These are phyloP conservation scores for Phtheirospermum japonicum DNA, from an alignment of 257 asterid genomes.

Conservation along the genomic window DNA sequence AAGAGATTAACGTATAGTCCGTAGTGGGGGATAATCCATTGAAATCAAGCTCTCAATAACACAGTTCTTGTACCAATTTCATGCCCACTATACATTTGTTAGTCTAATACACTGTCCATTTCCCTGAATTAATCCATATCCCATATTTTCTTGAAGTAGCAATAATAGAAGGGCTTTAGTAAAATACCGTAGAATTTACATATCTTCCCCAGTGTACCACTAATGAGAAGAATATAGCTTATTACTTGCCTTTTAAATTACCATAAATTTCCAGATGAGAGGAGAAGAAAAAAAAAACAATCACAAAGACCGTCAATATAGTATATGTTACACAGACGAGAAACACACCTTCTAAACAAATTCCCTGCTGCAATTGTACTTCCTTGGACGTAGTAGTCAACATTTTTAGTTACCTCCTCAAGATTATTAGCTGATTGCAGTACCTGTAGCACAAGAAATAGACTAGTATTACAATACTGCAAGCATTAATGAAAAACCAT, in stretches of 20 bases:
- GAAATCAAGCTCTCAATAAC: neutral
- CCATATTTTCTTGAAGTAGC: constrained; percentile 14
- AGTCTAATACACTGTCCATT: no score
- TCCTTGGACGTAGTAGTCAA: constrained; percentile 91
- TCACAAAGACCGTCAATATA: constrained; percentile 16
- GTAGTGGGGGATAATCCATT: neutral
- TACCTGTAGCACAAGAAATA: no score
- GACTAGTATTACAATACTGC: no score
- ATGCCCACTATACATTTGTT: neutral
- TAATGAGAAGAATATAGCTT: constrained; percentile 13
- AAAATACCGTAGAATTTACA: neutral
- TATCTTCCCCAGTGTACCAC: neutral
- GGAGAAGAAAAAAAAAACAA: constrained; percentile 16
- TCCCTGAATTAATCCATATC: neutral
- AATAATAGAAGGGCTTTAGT: neutral
- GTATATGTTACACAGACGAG: constrained; percentile 24
- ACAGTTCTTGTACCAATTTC: constrained; percentile 9
- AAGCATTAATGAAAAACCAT: constrained; percentile 18
- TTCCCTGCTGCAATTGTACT: constrained; percentile 96
- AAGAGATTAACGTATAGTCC: constrained; percentile 17
- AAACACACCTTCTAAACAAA: constrained; percentile 83
- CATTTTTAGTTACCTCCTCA: constrained; percentile 99
- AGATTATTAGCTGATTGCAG: constrained; percentile 91
- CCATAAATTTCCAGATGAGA: neutral
- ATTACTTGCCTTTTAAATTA: neutral